A percentile compares a stretch with the other conserved stretches of the same genome.
Conservation (phyloP, 2,329 filamentous ascomycete species). For the Fusarium sp. region DNA sequence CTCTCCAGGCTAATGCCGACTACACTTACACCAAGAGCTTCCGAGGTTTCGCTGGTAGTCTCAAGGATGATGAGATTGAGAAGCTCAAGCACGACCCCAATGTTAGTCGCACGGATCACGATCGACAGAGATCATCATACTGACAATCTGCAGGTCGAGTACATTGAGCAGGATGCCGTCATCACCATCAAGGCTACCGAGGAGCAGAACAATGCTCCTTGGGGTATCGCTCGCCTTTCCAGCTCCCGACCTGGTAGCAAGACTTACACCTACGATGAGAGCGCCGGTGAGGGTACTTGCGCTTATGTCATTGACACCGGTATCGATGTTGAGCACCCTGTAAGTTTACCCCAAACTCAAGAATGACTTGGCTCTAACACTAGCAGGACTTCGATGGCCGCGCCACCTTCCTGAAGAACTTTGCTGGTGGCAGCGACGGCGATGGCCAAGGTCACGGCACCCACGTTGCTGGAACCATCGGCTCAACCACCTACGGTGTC, state of each 20-base stretch:
- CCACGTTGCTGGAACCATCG: slow-evolving; percentile 51
- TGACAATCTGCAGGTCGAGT: slow-evolving; percentile 47
- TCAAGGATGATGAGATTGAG: slow-evolving; percentile 44
- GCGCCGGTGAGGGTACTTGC: slow-evolving; percentile 55
- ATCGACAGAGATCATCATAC: neutral
- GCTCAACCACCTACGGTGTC: slow-evolving; percentile 51
- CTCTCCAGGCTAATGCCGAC: slow-evolving; percentile 49
- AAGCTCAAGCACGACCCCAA: slow-evolving; percentile 44
- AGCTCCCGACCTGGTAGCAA: slow-evolving; percentile 45
- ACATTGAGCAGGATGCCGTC: slow-evolving; percentile 54
- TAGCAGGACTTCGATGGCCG: slow-evolving; percentile 50
- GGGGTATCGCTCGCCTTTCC: slow-evolving; percentile 55
- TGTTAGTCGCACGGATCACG: slow-evolving; percentile 16
- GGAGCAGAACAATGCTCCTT: slow-evolving; percentile 53
- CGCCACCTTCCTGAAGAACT: slow-evolving; percentile 49
- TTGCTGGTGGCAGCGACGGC: slow-evolving; percentile 35
- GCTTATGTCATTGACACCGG: slow-evolving; percentile 62
- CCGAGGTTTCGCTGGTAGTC: slow-evolving; percentile 45
- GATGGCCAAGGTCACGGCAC: slow-evolving; percentile 58
- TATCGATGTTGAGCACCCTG: slow-evolving; percentile 52
- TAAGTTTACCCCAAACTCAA: slow-evolving; percentile 36
- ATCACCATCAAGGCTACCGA: slow-evolving; percentile 45
- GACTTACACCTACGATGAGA: slow-evolving; percentile 54
- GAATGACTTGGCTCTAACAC: neutral
- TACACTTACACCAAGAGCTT: slow-evolving; percentile 44